Evolutionary conservation across 306 rosid species (phyloP).

Genomic region (Cajanus cajan): DNA sequence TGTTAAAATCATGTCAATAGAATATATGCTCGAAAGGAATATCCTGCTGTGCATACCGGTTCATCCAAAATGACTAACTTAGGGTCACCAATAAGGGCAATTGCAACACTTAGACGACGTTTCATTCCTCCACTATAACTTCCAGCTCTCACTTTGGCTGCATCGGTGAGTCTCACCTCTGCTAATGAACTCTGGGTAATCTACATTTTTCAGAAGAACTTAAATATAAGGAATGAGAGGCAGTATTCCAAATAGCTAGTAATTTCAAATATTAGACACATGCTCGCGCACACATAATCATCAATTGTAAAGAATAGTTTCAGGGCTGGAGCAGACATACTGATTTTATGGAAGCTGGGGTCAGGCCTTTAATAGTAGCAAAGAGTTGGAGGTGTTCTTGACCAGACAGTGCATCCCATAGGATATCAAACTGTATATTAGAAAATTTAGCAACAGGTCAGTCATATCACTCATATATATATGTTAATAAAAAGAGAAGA

Average conservation of each 20-base stretch:
- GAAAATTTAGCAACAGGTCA: slow-evolving; percentile 23
- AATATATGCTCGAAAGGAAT: slow-evolving; percentile 7
- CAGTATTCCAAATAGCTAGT: not conserved
- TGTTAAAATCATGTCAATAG: slow-evolving; percentile 25
- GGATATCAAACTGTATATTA: slow-evolving; percentile 69
- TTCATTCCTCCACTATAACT: slow-evolving; percentile 97
- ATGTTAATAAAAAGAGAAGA: not conserved
- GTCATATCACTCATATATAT: not conserved
- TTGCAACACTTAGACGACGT: slow-evolving; percentile 90
- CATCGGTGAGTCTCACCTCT: slow-evolving; percentile 73
- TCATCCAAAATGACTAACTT: slow-evolving; percentile 83
- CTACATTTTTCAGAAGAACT: slow-evolving; percentile 46
- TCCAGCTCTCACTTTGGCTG: slow-evolving; percentile 76
- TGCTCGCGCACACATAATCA: not conserved
- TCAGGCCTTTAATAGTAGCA: slow-evolving; percentile 75
- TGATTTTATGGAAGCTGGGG: slow-evolving; percentile 56
- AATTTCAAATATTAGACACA: not conserved
- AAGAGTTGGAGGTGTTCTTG: slow-evolving; percentile 85
- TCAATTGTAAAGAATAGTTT: not conserved
- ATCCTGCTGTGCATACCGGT: slow-evolving; percentile 54
- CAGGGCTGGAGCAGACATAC: slow-evolving; percentile 45
- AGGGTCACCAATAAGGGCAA: slow-evolving; percentile 87
- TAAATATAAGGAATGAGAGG: slow-evolving; percentile 15
- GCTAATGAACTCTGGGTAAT: slow-evolving; percentile 52
- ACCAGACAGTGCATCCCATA: slow-evolving; percentile 87